Percentiles rank a stretch among this genome's conserved stretches.
phyloP scores from a whole-genome alignment of 169 alveolate genomes.

The Eimeria praecox region DNA sequence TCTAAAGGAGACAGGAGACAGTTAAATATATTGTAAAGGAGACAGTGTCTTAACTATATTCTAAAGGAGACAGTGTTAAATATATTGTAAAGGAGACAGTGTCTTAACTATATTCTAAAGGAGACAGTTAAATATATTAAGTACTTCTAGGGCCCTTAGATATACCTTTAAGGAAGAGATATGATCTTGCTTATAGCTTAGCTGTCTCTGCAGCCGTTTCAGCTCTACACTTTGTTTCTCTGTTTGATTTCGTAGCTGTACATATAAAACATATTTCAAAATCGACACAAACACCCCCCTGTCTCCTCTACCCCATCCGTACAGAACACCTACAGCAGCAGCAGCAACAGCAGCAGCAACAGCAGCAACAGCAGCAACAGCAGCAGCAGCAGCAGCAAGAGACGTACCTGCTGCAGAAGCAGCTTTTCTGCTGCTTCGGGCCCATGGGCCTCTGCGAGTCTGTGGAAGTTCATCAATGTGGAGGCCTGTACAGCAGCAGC shows the following conservation, averaged over 20 bases:
- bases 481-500: constrained; percentile 52
- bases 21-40: too few species aligned
- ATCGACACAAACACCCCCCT: too few species aligned
- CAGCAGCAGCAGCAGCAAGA: constrained; percentile 46
- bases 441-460: constrained; percentile 68
- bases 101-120: too few species aligned
- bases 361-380: constrained; percentile 27
- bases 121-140: too few species aligned
- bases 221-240: not conserved
- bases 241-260: constrained; percentile 48
- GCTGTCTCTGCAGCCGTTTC: constrained; percentile 34
- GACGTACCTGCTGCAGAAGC: constrained; percentile 62
- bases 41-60: too few species aligned
- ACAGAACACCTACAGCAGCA: not conserved
- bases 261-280: too few species aligned
- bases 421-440: constrained; percentile 66
- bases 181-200: constrained; percentile 9
- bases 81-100: too few species aligned
- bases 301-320: not conserved
- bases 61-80: too few species aligned
- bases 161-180: constrained; percentile 4
- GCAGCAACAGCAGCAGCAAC: not conserved
- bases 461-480: constrained; percentile 44
- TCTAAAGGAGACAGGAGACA: too few species aligned
- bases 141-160: too few species aligned